A percentile compares a stretch with the other conserved stretches of the same genome.
Conservation (phyloP, 176 grass and related monocot genomes). For the Triticum timopheevii region DNA sequence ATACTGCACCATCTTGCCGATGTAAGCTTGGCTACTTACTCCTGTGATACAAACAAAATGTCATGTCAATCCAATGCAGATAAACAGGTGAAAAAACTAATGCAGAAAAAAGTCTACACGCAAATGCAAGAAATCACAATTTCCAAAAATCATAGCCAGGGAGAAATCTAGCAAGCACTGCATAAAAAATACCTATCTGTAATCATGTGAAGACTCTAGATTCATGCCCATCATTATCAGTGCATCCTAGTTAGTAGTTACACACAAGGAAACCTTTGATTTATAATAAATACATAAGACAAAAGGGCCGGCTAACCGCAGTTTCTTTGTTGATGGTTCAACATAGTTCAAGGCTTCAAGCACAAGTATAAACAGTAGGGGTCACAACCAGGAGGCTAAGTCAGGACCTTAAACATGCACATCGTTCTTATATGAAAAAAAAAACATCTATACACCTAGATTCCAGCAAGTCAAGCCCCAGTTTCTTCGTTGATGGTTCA, state of each 20-base stretch:
- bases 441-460: neutral
- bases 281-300: neutral
- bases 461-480: neutral
- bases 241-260: neutral
- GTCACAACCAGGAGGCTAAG: neutral
- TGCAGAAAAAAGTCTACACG: neutral
- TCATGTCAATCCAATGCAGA: neutral
- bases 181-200: neutral
- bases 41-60: slow-evolving; percentile 11
- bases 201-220: neutral
- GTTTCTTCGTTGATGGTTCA: neutral
- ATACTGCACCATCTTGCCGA: slow-evolving; percentile 64
- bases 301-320: neutral
- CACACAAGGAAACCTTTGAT: neutral
- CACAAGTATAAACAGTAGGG: neutral
- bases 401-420: neutral
- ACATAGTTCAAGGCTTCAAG: neutral
- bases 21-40: neutral
- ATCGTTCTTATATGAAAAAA: neutral
- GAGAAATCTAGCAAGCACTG: neutral
- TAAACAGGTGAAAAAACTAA: neutral
- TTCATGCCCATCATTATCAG: neutral
- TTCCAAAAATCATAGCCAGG: neutral
- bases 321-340: neutral
- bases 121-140: neutral